Percentiles rank a stretch among this genome's conserved stretches.
phyloP scores from a whole-genome alignment of 148 eudicot genomes.

The Rhododendron ferrugineum region DNA sequence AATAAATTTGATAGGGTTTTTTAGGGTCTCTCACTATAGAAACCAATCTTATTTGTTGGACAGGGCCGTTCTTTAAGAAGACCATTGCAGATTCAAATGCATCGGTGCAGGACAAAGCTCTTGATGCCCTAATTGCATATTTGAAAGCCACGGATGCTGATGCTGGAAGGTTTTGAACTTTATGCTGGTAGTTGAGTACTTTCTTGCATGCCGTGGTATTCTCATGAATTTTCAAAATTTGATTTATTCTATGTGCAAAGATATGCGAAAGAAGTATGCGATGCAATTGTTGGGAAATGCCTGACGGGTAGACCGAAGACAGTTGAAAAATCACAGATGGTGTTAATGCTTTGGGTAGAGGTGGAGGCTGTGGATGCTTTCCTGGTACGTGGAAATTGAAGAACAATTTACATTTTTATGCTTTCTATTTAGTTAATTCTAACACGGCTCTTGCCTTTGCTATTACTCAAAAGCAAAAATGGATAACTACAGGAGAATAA shows the following conservation, averaged over 20 bases:
- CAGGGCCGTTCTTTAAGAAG: conserved; percentile 77
- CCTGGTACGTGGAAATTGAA: conserved; percentile 49
- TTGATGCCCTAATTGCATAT: conserved; percentile 80
- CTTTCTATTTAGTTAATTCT: too few relatives aligned
- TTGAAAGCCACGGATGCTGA: conserved; percentile 14
- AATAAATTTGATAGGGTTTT: too few relatives aligned
- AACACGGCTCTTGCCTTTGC: too few relatives aligned
- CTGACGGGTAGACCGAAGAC: conserved; percentile 90
- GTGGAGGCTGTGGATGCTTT: conserved; percentile 86
- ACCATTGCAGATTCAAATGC: conserved; percentile 86
- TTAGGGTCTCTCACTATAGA: too few relatives aligned
- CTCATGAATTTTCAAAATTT: too few relatives aligned
- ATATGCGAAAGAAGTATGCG: conserved; percentile 82
- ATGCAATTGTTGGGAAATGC: conserved; percentile 81
- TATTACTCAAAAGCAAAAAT: too few relatives aligned
- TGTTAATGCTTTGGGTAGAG: conserved; percentile 89
- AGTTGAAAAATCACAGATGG: conserved; percentile 86
- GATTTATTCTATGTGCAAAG: conserved; percentile 19
- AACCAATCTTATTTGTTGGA: background rate
- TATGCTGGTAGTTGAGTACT: too few relatives aligned
- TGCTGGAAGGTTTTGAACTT: too few relatives aligned
- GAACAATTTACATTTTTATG: background rate
- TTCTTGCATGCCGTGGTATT: too few relatives aligned
- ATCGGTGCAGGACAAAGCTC: conserved; percentile 89
- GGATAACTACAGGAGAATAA: too few relatives aligned